Base-by-base conservation (phyloP, 805 yeast species). In the Suhomyces sp. region DNA sequence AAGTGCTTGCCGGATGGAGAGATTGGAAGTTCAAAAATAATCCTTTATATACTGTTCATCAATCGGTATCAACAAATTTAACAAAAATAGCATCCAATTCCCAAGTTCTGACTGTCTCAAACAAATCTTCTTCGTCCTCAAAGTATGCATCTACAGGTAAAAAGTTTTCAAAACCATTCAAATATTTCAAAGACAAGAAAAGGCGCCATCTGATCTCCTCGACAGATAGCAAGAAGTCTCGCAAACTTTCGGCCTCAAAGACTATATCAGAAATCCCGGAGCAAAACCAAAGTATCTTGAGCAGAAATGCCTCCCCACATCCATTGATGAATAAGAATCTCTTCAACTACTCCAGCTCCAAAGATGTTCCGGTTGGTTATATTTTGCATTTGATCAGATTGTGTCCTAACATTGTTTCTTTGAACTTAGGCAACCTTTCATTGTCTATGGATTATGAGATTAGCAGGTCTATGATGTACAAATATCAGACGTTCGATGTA, bases 21-120 rank as follows among this genome's bases (percentile, higher is more conserved):
- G 97, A 90, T 65, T 90, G 96, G 96, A 86, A 89, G 61, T 85
- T 79, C 60, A 78, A 89, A 55, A 80, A 79, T 48, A 91, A 86
- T 66, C 89, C 93, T 1, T 65, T 87, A 33, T 86, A 85, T 61
- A 62, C 75, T 1, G 54, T 68, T 40, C 66, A 60, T 49, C 56
- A 63, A 3, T 60, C 65, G 1, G 55, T 66, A 1, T 50, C 59
- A 6, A 46, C 46, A 4, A 54, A 54, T 10, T 51, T 60, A 33
- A 52, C 61, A 6, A 62, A 54, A 48, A 47, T 53, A 10, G 40
- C 47, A 8, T 50, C 60, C 2, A 54, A 52, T 27, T 41, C 53
- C 4, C 56, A 49, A 57, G 57, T 51, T 57, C 67, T 35, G 60
- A 56, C 46, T 27, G 33, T n/a, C 9, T 59, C 62, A 39, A 47